Base-by-base conservation (phyloP, 2,329 filamentous ascomycete genomes). In the Pseudopyrenochaeta lycopersici region DNA sequence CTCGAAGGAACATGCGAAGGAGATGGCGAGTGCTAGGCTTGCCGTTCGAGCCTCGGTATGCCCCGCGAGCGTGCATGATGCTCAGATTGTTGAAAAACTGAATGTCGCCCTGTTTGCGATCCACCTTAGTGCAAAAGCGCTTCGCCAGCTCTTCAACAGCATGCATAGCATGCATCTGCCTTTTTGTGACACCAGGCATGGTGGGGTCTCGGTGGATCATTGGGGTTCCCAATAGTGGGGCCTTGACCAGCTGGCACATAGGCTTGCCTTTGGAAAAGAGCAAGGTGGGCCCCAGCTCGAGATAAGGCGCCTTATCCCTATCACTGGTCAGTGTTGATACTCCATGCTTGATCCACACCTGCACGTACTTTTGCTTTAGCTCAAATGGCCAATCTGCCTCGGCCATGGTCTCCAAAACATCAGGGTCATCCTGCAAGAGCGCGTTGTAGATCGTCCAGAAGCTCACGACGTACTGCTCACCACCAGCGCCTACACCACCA, bases 391-490 rank as follows among this genome's bases (percentile, higher is more conserved):
- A 76, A 30, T 73, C 54, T 7, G 66, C 46, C 33, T 66, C 66
- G 6, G 67, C 67, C 66, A 75, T 68, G 0, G 70, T 75, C 48
- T 76, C 71, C 41, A 76, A 52, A 10, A 72, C 71, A 11, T 65
- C 69, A 11, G 72, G 72, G 12, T 74, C 69, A 15, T 55, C 63
- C 39, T 63, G 53, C 9, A 75, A 51, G 7, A 76, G 62, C 50
- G 73, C 67, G 49, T 76, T 76, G 55, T 75, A 76, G n/a, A 76
- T 73, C 18, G 40, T 64, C 58, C 66, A 69, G 41, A 74, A 74
- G 46, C 68, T 72, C 17, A 63, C 65, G 32, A 75, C 31, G 41
- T 62, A 70, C 41, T 76, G 73, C 46, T 72, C 67, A 7, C 73
- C 73, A 30, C 73, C 73, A 23, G 50, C 61, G 9, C 51, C 62